Base-by-base conservation (phyloP, 2,329 filamentous ascomycete species). In the Sphaerostilbella broomeana region DNA sequence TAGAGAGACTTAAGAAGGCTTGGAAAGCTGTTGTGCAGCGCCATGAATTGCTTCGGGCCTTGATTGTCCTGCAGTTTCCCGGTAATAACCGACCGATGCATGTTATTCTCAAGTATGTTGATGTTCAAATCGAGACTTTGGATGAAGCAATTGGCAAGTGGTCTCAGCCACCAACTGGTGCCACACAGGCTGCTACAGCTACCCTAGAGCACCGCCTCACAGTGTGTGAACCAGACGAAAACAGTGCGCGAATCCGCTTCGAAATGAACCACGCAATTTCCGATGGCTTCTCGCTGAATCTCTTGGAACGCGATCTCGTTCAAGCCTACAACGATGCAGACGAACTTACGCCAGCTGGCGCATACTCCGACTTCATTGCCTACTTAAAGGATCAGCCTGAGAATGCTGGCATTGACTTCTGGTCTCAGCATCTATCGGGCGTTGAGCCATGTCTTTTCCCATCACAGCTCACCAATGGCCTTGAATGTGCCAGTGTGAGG, bases 141-240 rank as follows among this genome's bases (percentile, higher is more conserved):
- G 6, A 27, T 29, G 27, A 9, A 29, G 15, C 3, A 7, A 29
- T 8, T 13, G 18, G 11, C 16, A 18, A 12, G 6, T 10, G 21
- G 17, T 12, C 25, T 17, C 5, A 22, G 13, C n/a, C 10, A 28
- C 15, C 6, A 19, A 18, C 6, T n/a, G 8, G 18, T 4, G 19
- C 24, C 16, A 26, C 16, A 25, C n/a, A n/a, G 37, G 10, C 12
- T 40, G 6, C 41, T n/a, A n/a, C n/a, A n/a, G n/a, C n/a, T n/a
- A n/a, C n/a, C n/a, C n/a, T n/a, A n/a, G n/a, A 43, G 22, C 41
- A 43, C 19, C 41, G 36, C 19, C 20, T 43, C 6, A 32, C 41
- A 6, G 28, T 40, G 10, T 33, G n/a, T 12, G 7, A n/a, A n/a
- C 9, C 34, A 11, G 22, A 33, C 12, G 20, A 37, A n/a, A 33